Percentiles rank a stretch among this genome's conserved stretches.
phyloP scores from a whole-genome alignment of 306 rosid genomes.

The Cucumis melo region DNA sequence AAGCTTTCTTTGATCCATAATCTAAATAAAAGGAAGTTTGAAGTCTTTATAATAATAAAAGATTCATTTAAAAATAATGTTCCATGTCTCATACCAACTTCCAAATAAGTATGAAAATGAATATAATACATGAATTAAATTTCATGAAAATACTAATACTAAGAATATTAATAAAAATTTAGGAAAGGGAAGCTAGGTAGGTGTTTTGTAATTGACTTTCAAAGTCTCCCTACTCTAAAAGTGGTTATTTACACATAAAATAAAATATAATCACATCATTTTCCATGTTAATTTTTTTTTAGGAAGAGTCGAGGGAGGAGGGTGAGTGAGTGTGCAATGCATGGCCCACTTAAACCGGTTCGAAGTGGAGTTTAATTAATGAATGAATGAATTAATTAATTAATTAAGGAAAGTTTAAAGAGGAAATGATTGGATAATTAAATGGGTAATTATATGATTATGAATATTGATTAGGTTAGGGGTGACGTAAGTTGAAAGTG shows the following conservation, averaged over 20 bases:
- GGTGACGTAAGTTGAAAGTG: neutral
- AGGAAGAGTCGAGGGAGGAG: no score
- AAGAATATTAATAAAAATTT: neutral
- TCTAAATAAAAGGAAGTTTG: neutral
- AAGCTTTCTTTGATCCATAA: neutral
- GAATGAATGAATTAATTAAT: neutral
- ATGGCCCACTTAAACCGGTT: neutral
- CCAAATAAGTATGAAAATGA: neutral
- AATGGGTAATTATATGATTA: neutral
- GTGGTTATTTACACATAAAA: neutral
- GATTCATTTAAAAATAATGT: neutral
- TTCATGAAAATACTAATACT: neutral
- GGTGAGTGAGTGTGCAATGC: neutral
- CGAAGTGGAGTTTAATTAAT: neutral
- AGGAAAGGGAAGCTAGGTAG: neutral
- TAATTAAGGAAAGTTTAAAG: neutral
- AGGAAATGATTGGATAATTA: slow-evolving; percentile 4
- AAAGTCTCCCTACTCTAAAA: neutral
- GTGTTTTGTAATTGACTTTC: neutral
- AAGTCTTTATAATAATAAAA: neutral
- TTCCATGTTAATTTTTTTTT: no score
- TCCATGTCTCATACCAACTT: neutral
- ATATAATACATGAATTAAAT: no score
- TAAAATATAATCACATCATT: neutral
- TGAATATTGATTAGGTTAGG: neutral